Conservation (phyloP, 2,329 filamentous ascomycete genomes). For the Sphaerulina musiva region DNA sequence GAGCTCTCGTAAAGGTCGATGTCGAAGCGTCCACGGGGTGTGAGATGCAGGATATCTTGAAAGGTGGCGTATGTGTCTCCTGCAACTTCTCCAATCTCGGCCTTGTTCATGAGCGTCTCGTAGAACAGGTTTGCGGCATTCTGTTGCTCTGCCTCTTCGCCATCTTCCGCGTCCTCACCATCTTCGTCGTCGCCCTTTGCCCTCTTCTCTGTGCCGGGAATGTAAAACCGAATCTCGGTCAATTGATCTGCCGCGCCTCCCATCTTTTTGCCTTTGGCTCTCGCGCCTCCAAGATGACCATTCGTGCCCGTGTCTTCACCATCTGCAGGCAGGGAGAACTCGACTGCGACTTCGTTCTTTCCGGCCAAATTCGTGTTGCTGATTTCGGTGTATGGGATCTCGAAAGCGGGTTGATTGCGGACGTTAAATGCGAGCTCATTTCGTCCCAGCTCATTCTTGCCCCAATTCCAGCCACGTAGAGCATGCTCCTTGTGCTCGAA, state of each 20-base stretch:
- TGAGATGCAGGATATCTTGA: slow-evolving; percentile 92
- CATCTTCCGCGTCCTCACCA: slow-evolving; percentile 52
- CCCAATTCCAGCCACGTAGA: slow-evolving; percentile 97
- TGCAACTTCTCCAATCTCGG: slow-evolving; percentile 97
- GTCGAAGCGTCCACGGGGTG: slow-evolving; percentile 96
- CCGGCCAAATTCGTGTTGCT: slow-evolving; percentile 96
- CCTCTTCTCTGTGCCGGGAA: slow-evolving; percentile 77
- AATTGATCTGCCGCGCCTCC: slow-evolving; percentile 85
- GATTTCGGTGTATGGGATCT: slow-evolving; percentile 94
- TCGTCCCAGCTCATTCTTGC: slow-evolving; percentile 94
- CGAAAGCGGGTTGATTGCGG: slow-evolving; percentile 91
- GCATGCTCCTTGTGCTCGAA: slow-evolving; percentile 92
- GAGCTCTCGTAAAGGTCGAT: slow-evolving; percentile 99
- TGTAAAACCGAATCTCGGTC: slow-evolving; percentile 98
- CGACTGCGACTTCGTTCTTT: slow-evolving; percentile 94
- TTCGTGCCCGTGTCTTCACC: slow-evolving; percentile 67
- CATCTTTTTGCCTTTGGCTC: slow-evolving; percentile 76
- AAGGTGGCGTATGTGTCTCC: slow-evolving; percentile 97
- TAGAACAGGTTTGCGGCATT: slow-evolving; percentile 97
- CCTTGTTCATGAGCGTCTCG: slow-evolving; percentile 95
- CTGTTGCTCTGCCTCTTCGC: slow-evolving; percentile 62
- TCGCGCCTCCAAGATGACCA: slow-evolving; percentile 65
- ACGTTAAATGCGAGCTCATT: slow-evolving; percentile 94
- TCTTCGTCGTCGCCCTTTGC: slow-evolving; percentile 65
- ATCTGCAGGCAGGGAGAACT: slow-evolving; percentile 73